Conservation (phyloP, 2,329 filamentous ascomycete genomes). For the Chalara sp. region DNA sequence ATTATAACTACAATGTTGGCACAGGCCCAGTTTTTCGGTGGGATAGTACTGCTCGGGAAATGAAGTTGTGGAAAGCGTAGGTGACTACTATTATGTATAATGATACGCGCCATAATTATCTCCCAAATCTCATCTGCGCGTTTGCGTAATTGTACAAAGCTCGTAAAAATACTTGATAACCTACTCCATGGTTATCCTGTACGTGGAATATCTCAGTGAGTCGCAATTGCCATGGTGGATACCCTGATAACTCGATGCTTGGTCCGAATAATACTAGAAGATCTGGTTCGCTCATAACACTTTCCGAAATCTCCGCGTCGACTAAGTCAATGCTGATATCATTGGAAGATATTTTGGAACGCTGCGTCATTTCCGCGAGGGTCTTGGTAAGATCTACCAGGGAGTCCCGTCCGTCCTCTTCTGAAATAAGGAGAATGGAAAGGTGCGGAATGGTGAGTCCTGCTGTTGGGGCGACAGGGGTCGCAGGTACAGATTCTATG, state of each 20-base stretch:
- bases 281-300: constrained; percentile 83
- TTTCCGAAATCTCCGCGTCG: constrained; percentile 76
- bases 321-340: constrained; percentile 85
- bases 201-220: constrained; percentile 88
- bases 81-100: not conserved
- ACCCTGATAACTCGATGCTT: constrained; percentile 76
- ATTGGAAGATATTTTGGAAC: constrained; percentile 69
- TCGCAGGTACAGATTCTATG: constrained; percentile 42
- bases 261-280: constrained; percentile 83
- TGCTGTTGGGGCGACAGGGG: constrained; percentile 34
- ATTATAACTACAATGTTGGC: constrained; percentile 79
- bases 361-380: constrained; percentile 89
- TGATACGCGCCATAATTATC: constrained; percentile 15
- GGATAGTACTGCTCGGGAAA: constrained; percentile 47
- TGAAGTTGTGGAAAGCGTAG: constrained; percentile 22
- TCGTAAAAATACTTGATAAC: constrained; percentile 88
- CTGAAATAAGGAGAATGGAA: constrained; percentile 73
- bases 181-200: constrained; percentile 72
- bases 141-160: constrained; percentile 78
- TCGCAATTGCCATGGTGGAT: constrained; percentile 93
- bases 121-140: constrained; percentile 73
- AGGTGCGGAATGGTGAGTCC: constrained; percentile 31
- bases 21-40: constrained; percentile 61
- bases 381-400: constrained; percentile 94
- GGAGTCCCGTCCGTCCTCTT: constrained; percentile 84